Conservation (phyloP, 257 asterid genomes). For the Ophiorrhiza pumila region DNA sequence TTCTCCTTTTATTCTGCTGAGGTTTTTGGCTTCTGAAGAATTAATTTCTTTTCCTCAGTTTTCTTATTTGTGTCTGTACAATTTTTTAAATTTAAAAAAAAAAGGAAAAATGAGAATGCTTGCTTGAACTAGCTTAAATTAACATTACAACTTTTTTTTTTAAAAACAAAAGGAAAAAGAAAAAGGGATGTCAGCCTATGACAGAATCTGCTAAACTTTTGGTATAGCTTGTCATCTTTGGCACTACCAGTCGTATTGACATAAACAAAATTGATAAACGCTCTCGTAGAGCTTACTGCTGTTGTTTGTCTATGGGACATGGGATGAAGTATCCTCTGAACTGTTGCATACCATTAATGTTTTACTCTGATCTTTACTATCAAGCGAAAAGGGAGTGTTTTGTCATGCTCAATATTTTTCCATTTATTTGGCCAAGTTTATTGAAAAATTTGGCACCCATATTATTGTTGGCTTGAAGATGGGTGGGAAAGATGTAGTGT, state of each 20-base stretch:
- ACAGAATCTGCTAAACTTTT: background rate
- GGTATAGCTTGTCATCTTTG: background rate
- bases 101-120: background rate
- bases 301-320: background rate
- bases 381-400: background rate
- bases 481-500: conserved; percentile 96
- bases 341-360: background rate
- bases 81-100: too few species aligned
- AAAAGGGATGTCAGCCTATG: background rate
- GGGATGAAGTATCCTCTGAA: background rate
- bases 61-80: background rate
- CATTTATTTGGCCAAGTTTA: conserved; percentile 53
- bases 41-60: background rate
- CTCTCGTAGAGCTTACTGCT: background rate
- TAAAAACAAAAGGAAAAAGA: too few species aligned
- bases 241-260: background rate
- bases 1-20: background rate
- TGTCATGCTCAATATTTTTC: conserved; percentile 2
- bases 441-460: conserved; percentile 90
- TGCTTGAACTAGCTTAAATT: background rate
- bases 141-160: too few species aligned
- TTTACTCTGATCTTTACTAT: background rate
- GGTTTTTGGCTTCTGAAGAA: background rate
- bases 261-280: background rate
- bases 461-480: conserved; percentile 89